Evolutionary conservation across 2,329 filamentous ascomycete genomes (phyloP).

Genomic region (Thelonectria olida): DNA sequence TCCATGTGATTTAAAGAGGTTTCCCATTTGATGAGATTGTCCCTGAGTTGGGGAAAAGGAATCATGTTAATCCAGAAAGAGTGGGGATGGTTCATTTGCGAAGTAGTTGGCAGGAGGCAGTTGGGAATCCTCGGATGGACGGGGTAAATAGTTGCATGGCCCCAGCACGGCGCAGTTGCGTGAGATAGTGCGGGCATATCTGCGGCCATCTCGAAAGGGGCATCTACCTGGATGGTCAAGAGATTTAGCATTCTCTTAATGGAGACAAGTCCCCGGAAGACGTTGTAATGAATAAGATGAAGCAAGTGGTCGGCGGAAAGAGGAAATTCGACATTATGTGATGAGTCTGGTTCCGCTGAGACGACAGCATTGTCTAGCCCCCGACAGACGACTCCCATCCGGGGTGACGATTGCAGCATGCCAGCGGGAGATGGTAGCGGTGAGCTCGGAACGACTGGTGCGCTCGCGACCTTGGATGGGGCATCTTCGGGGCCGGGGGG

Average conservation of each 20-base stretch:
- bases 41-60: slow-evolving; percentile 23
- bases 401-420: too few species aligned
- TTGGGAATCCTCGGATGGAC: slow-evolving; percentile 5
- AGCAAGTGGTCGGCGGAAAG: neutral
- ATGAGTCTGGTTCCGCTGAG: neutral
- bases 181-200: neutral
- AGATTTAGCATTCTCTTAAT: neutral
- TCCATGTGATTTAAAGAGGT: slow-evolving; percentile 17
- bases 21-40: slow-evolving; percentile 26
- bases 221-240: neutral
- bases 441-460: neutral
- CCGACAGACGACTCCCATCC: neutral
- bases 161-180: neutral
- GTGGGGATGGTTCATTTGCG: slow-evolving; percentile 30
- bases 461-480: neutral
- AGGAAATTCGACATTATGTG: neutral
- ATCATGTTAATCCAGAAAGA: slow-evolving; percentile 25
- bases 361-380: too few species aligned
- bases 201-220: neutral
- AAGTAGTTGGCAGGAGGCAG: slow-evolving; percentile 23
- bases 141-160: neutral
- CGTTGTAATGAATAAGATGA: slow-evolving; percentile 1
- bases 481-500: neutral
- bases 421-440: too few species aligned
- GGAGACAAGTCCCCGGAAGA: slow-evolving; percentile 2